Base-by-base conservation (phyloP, 2,329 filamentous ascomycete species). In the Waltergamsia citrina region DNA sequence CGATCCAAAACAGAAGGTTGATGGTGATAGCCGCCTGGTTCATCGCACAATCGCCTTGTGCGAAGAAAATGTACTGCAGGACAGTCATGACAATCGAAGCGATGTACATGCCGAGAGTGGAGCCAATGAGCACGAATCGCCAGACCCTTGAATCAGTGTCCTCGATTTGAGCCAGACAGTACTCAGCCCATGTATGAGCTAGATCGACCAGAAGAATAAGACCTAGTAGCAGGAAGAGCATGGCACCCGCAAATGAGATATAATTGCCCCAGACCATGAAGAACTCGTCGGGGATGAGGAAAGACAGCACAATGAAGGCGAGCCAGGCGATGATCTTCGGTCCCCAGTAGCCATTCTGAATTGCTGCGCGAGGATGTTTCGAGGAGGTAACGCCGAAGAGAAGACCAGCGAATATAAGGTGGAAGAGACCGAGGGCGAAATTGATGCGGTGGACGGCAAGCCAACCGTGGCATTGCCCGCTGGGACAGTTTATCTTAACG, bases 261-360 rank as follows among this genome's bases (percentile, higher is more conserved):
- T 95, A 96, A 57, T 94, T 93, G 42, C 92, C 92, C 80, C 87
- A 98, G 43, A 93, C 77, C 51, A 94, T 77, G 63, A 95, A 96
- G 69, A 98, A 96, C 19, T 67, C 69, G 52, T 98, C 90, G 12
- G 92, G 92, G 37, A 98, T 95, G 50, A 98, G 76, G 67, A 96
- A 98, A 18, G 88, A 94, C 38, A 94, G 55, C 38, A 95, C 85
- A 39, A 96, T 78, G 45, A 96, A 74, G 11, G 70, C 77, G 32
- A 95, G 54, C 92, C 92, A 98, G 34, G 79, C 76, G 39, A 95
- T 75, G 38, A 98, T 72, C 64, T 98, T 98, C 29, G 92, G 92
- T 2, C 88, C 92, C 92, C 92, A 98, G 60, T 86, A 98, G n/a
- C 90, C 92, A 62, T 98, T 98, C 54, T 98, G 92, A 35, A 98